These are phyloP conservation scores for Solioccasus polychromus DNA, from an alignment of 768 basidiomycete species.

Conservation along the genomic window DNA sequence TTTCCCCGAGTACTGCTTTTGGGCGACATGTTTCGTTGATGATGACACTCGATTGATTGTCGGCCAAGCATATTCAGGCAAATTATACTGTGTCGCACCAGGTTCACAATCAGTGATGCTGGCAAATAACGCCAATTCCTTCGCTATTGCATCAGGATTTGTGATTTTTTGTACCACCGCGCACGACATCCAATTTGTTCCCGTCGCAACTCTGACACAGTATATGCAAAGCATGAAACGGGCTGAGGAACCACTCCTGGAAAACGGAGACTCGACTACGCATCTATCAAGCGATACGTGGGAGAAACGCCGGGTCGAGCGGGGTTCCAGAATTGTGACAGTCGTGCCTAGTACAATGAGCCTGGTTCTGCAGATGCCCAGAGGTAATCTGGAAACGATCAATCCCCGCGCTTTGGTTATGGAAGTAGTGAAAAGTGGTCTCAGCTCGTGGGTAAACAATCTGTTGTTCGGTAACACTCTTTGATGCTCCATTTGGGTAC, in stretches of 20 bases:
- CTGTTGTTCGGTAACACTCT: not conserved
- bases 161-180: conserved; percentile 81
- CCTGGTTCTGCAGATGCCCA: conserved; percentile 93
- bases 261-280: conserved; percentile 20
- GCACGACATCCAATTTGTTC: conserved; percentile 77
- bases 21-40: conserved; percentile 31
- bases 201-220: conserved; percentile 28
- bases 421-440: conserved; percentile 73
- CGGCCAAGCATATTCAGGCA: conserved; percentile 64
- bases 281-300: conserved; percentile 34
- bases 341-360: conserved; percentile 86
- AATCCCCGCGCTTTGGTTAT: conserved; percentile 91
- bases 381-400: conserved; percentile 95
- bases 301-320: conserved; percentile 80
- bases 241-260: conserved; percentile 17
- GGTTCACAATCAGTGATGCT: conserved; percentile 34
- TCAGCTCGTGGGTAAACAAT: conserved; percentile 47
- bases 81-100: conserved; percentile 51
- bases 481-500: not conserved
- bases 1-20: conserved; percentile 63
- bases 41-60: conserved; percentile 41
- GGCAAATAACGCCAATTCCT: conserved; percentile 64
- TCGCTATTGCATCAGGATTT: conserved; percentile 68
- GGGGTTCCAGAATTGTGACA: conserved; percentile 86
- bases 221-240: conserved; percentile 11